Base-by-base conservation (phyloP, 2,329 filamentous ascomycete species). In the Amesomyces nigricolor region DNA sequence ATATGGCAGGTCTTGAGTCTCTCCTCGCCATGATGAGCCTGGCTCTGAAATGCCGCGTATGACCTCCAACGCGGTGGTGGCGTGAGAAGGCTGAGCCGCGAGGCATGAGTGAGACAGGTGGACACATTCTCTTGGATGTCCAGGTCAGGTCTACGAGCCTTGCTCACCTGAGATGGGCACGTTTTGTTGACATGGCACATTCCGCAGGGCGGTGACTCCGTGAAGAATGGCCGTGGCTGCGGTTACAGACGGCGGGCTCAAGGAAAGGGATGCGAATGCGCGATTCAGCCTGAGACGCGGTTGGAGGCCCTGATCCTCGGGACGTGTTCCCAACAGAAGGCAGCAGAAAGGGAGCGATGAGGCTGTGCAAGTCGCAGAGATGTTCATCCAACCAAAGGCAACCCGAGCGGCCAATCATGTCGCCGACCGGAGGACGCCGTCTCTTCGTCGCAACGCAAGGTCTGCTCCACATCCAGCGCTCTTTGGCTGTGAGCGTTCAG, bases 31-130 rank as follows among this genome's bases (percentile, higher is more conserved):
- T 26, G 22, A 26, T 43, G n/a, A 17, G 17, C 8, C 32, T 47
- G 45, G 47, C 35, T 40, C 40, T 22, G 35, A 47, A 16, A 19
- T 53, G 42, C 57, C 53, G 49, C 32, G 53, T 56, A 47, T 58
- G 57, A 58, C 49, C 37, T 47, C 40, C 40, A n/a, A n/a, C n/a
- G n/a, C 40, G 29, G 51, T 58, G 46, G 57, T 39, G 50, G 57
- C 50, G 52, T 46, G 42, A 44, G 57, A 57, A 43, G 57, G 57
- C 57, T 57, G 57, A 59, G 57, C 54, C 45, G 16, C 2, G 16
- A 22, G 46, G 47, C 47, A 46, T 43, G 22, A 39, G 35, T 5
- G 19, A 11, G 13, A 10, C 53, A 47, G 10, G 55, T 54, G 51
- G 47, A 47, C 43, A 51, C 44, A 3, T 13, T 47, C 55, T 53